Evolutionary conservation across 139 green algal species (phyloP), one percentile per base, ranked within the genome.

Genomic region (Microglena sp.): DNA sequence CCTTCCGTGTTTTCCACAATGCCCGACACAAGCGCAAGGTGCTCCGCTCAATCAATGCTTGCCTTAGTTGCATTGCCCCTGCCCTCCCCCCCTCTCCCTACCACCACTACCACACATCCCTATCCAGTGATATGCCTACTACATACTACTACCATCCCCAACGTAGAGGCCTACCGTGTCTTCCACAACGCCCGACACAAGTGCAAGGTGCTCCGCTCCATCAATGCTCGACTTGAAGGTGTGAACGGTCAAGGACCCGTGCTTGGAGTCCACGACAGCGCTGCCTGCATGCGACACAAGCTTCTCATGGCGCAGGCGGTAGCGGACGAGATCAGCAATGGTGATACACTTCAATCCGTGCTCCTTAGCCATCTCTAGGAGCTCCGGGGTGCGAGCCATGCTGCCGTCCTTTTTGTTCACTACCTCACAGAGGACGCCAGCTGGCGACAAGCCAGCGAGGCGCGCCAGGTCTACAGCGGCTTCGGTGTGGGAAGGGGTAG

Each of bases 361-460:
- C 55, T 82, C 26, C 44, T 71, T 54, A 0, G 91, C 86, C 82
- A 98, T 96, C 35, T 70, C 69, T 35, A 87, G 69, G 33, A 98
- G 85, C 72, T 92, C 34, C 0, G 84, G 84, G 18, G 86, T 90
- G 28, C 89, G 83, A 1, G 82, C 71, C 92, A 99, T 97, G 75
- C 60, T 82, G 58, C 91, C 91, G 67, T 89, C 83, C 3, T 71
- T 29, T 40, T 78, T 77, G 77, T 95, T 86, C 2, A 98, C 89
- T 15, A 99, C 82, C 76, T 97, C 94, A 71, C 89, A 97, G 21
- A 99, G 81, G 44, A 95, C 93, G 15, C 94, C 94, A 24, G 86
- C 85, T n/a, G 94, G 87, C 30, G 61, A 69, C 59, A 87, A 91
- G 7, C 89, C 92, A 8, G 93, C 88, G 18, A 98, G 79, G 7